A percentile compares a stretch with the other conserved stretches of the same genome.
phyloP scores from a whole-genome alignment of 768 basidiomycete species.

The Rhodotorula sphaerocarpa region DNA sequence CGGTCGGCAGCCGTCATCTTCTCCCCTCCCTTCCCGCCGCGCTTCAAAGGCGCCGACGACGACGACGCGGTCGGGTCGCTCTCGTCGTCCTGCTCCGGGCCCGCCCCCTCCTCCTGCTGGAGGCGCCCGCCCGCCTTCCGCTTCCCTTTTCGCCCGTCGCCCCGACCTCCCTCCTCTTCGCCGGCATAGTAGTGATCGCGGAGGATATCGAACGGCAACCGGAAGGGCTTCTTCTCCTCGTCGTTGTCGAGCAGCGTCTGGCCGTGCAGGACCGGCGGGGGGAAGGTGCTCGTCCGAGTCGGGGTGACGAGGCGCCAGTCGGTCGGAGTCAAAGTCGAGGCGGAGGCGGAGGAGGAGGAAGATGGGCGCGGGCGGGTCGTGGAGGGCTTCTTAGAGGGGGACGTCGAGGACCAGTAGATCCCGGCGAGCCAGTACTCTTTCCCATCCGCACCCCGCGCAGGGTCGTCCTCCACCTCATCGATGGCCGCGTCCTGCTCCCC shows the following conservation, averaged over 20 bases:
- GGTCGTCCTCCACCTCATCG: neutral
- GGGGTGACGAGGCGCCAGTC: neutral
- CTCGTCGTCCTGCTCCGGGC: too few relatives aligned
- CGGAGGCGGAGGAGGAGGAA: too few relatives aligned
- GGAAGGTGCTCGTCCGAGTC: neutral
- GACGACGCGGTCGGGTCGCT: too few relatives aligned
- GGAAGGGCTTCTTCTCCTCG: neutral
- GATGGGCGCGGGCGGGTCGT: neutral
- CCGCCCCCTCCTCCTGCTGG: neutral
- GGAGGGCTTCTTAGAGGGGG: neutral
- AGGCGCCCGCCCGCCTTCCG: too few relatives aligned
- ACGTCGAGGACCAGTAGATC: slow-evolving; percentile 11
- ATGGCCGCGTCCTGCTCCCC: neutral
- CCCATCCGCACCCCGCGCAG: slow-evolving; percentile 3
- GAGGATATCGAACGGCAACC: slow-evolving; percentile 19
- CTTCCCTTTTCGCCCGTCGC: slow-evolving; percentile 1
- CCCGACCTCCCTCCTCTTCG: neutral
- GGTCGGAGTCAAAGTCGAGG: too few relatives aligned
- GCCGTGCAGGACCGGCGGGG: slow-evolving; percentile 18
- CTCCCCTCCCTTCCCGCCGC: neutral
- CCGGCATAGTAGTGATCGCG: slow-evolving; percentile 15
- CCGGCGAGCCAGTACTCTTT: slow-evolving; percentile 13
- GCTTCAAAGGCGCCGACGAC: neutral
- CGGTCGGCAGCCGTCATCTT: neutral
- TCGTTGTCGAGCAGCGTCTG: slow-evolving; percentile 10